phyloP scores from a whole-genome alignment of 2,329 filamentous ascomycete species.

The Delphinella strobiligena region DNA sequence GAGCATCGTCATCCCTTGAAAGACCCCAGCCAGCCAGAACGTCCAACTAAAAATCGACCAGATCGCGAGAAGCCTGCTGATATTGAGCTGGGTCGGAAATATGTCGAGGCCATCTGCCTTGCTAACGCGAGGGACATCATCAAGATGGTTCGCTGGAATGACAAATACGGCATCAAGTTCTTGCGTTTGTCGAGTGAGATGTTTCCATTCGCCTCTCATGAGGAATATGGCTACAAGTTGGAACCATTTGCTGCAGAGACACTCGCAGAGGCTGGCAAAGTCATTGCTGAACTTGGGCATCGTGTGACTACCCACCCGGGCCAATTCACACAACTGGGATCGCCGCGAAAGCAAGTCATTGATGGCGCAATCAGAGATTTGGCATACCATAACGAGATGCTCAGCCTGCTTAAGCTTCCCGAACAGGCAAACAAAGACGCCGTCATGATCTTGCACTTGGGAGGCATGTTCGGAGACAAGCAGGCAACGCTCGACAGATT shows the following conservation, averaged over 20 bases:
- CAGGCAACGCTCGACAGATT: conserved; percentile 66
- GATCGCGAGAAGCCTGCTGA: conserved; percentile 61
- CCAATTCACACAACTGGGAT: conserved; percentile 84
- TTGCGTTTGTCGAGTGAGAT: conserved; percentile 89
- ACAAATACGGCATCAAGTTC: conserved; percentile 83
- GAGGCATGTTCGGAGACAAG: conserved; percentile 83
- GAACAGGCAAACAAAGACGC: conserved; percentile 72
- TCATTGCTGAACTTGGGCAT: conserved; percentile 69
- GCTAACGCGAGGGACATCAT: conserved; percentile 72
- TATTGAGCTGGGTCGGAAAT: conserved; percentile 53
- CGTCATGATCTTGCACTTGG: conserved; percentile 91
- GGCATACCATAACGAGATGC: conserved; percentile 77
- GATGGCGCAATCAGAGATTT: conserved; percentile 67
- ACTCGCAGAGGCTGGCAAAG: conserved; percentile 62
- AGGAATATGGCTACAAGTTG: conserved; percentile 74
- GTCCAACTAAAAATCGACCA: conserved; percentile 74
- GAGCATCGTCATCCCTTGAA: conserved; percentile 75
- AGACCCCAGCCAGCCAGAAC: conserved; percentile 64
- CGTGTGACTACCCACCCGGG: conserved; percentile 84
- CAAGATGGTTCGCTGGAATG: conserved; percentile 87
- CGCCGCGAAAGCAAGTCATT: conserved; percentile 66
- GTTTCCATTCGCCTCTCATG: conserved; percentile 91
- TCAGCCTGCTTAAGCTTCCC: conserved; percentile 63
- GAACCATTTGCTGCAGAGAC: conserved; percentile 70
- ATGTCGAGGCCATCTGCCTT: conserved; percentile 64